These are phyloP conservation scores for Oryza meridionalis DNA, from an alignment of 176 grass and related monocot species.

Conservation along the genomic window DNA sequence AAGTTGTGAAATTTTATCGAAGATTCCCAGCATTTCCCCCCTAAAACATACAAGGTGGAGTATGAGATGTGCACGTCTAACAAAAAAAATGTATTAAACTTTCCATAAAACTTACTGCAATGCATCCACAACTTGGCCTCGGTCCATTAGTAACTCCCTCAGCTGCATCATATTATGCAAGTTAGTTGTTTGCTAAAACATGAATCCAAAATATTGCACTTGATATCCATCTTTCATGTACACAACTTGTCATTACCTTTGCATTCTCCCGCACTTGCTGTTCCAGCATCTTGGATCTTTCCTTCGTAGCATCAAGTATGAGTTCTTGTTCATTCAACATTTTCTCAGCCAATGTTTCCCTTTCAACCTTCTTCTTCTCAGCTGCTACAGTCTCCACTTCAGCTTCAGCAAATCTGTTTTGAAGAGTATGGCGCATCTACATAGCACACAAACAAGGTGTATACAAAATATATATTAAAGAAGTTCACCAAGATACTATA, in stretches of 20 bases:
- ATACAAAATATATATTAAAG: background rate
- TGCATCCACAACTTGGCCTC: slow-evolving; percentile 61
- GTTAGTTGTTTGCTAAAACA: slow-evolving; percentile 22
- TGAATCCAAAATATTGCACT: background rate
- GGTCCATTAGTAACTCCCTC: slow-evolving; percentile 64
- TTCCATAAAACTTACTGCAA: slow-evolving; percentile 66
- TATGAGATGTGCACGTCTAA: background rate
- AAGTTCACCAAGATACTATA: background rate
- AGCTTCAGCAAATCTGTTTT: slow-evolving; percentile 49
- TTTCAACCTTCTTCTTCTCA: slow-evolving; percentile 62
- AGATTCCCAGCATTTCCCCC: slow-evolving; percentile 68
- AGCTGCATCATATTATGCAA: slow-evolving; percentile 59
- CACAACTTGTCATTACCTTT: slow-evolving; percentile 50
- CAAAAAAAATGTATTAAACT: background rate
- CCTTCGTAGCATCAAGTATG: slow-evolving; percentile 48
- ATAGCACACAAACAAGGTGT: background rate
- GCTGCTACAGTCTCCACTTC: slow-evolving; percentile 46
- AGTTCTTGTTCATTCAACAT: slow-evolving; percentile 57
- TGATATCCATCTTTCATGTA: background rate
- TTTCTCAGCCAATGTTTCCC: slow-evolving; percentile 46
- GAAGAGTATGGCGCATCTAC: slow-evolving; percentile 64
- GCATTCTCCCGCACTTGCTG: slow-evolving; percentile 60
- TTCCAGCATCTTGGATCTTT: slow-evolving; percentile 63
- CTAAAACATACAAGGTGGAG: slow-evolving; percentile 39
- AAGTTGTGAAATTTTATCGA: slow-evolving; percentile 44